These are phyloP conservation scores for Thamnidium elegans DNA, from an alignment of 192 early-diverging fungal genomes.

Conservation along the genomic window DNA sequence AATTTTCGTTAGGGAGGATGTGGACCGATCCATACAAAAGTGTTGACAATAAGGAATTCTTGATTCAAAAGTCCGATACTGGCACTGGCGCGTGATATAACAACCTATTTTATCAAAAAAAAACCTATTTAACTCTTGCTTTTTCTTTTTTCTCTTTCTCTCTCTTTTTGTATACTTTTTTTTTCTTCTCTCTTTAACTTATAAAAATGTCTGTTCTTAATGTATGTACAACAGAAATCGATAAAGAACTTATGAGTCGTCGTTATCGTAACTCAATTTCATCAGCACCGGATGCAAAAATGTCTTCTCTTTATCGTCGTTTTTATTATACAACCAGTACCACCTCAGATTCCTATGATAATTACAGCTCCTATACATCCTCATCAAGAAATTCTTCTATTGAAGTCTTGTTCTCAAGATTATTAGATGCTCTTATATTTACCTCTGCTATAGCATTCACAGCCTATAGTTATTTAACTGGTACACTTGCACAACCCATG, in stretches of 20 bases:
- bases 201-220: constrained; percentile 13
- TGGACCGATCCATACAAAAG: neutral
- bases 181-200: neutral
- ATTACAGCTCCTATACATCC: neutral
- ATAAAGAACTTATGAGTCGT: neutral
- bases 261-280: constrained; percentile 12
- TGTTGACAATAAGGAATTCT: neutral
- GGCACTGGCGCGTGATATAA: constrained; percentile 15
- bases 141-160: neutral
- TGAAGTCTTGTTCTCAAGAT: constrained; percentile 4
- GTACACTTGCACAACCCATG: constrained; percentile 13
- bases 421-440: constrained; percentile 19
- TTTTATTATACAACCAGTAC: constrained; percentile 4
- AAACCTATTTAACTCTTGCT: neutral
- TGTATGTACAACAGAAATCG: constrained; percentile 9
- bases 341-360: neutral
- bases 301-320: constrained; percentile 1
- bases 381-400: constrained; percentile 7
- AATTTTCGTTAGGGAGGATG: no score
- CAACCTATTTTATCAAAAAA: neutral
- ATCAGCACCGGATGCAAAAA: constrained; percentile 1
- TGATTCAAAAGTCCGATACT: neutral
- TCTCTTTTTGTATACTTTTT: neutral
- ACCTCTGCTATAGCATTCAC: constrained; percentile 24
- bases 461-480: constrained; percentile 14